Evolutionary conservation across 2,329 filamentous ascomycete species (phyloP), one percentile per base, ranked within the genome.

Genomic region (Diaporthe velutina): DNA sequence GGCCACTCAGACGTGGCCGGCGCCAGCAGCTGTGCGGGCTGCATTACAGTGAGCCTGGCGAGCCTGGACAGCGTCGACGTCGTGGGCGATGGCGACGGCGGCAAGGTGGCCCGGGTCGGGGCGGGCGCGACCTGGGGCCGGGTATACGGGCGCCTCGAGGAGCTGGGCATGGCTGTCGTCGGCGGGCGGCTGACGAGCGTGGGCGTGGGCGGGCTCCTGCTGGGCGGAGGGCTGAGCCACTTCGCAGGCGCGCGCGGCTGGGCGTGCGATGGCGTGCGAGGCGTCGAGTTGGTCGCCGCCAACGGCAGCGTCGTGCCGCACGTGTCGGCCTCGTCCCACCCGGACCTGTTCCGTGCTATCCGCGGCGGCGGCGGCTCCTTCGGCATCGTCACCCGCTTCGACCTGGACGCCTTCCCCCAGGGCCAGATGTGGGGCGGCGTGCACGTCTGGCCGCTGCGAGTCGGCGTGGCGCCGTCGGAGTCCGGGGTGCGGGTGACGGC

Each of bases 161-260:
- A 50, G 15, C 73, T 75, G 25, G 75, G 70, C 8, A 17, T 73
- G 22, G 48, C 57, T 4, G 73, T 35, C 28, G 61, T 25, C 25
- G 87, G 87, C 0, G 87, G 86, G 1, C 83, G 88, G 19, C 81
- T 83, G 19, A 80, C 83, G 0, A 79, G 79, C 6, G 83, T 87
- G 15, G 86, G 86, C n/a, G 85, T 88, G 2, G 82, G 83, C 5
- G 87, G 87, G 1, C 80, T 87, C 38, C 77, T 85, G 6, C 83
- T 88, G 1, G 86, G 86, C 9, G 86, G 88, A 38, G 88, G 88
- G 9, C 84, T 89, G 30, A 87, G 86, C 0, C 89, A 84, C 80
- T 86, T 88, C 77, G 83, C 85, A 4, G 83, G 84, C 0, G 80
- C 79, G 0, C 79, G 84, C 33, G 88, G 89, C 3, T 87, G 85